Percentiles rank a stretch among this genome's conserved stretches.
phyloP scores from a whole-genome alignment of 306 rosid species.

The Quercus berberidifolia region DNA sequence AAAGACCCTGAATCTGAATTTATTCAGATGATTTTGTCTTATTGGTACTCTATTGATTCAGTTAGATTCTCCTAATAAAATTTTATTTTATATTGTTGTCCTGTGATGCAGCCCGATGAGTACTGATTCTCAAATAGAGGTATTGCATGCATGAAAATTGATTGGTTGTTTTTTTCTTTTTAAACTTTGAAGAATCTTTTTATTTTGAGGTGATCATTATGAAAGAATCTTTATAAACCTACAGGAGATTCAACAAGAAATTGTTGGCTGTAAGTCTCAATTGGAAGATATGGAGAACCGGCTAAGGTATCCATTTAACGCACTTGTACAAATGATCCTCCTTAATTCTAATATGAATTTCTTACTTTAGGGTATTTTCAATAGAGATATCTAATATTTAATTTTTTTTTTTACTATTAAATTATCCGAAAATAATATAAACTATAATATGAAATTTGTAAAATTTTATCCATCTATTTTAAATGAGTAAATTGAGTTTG shows the following conservation, averaged over 20 bases:
- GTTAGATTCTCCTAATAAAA: not conserved
- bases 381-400: no score
- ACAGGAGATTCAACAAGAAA: conserved; percentile 51
- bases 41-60: not conserved
- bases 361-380: no score
- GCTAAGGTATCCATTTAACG: conserved; percentile 33
- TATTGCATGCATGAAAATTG: conserved; percentile 1
- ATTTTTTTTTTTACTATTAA: no score
- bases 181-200: not conserved
- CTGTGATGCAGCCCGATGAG: conserved; percentile 35
- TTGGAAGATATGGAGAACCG: conserved; percentile 47
- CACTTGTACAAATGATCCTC: not conserved
- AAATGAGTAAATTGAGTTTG: no score
- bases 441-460: no score
- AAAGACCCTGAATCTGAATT: not conserved
- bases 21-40: not conserved
- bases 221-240: not conserved
- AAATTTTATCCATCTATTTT: no score
- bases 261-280: conserved; percentile 32
- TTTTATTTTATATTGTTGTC: not conserved
- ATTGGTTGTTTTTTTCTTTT: not conserved
- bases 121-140: conserved; percentile 49
- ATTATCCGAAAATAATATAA: no score
- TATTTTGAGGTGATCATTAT: not conserved
- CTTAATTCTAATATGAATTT: no score